These are phyloP conservation scores for Solanum arcanum DNA, from an alignment of 257 asterid genomes.

Conservation along the genomic window DNA sequence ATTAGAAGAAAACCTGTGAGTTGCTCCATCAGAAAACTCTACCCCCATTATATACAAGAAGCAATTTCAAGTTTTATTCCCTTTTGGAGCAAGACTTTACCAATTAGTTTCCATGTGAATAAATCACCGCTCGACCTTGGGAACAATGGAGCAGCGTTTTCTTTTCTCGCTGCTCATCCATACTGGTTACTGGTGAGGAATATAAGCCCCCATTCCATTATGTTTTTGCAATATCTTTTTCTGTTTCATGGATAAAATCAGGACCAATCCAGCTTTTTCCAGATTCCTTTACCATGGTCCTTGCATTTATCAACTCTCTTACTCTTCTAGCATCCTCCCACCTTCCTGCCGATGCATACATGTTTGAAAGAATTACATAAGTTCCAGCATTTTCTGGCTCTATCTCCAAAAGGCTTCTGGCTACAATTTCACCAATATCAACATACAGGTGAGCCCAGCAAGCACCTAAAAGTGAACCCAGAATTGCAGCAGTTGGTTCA, in stretches of 20 bases:
- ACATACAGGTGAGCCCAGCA: constrained; percentile 52
- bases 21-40: not conserved
- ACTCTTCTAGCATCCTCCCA: constrained; percentile 64
- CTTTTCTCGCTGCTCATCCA: constrained; percentile 38
- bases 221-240: constrained; percentile 19
- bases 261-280: constrained; percentile 77
- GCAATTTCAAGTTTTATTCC: not conserved
- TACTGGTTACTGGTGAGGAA: constrained; percentile 30
- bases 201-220: constrained; percentile 30
- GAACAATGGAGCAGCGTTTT: constrained; percentile 28
- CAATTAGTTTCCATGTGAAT: constrained; percentile 41
- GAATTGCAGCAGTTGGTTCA: constrained; percentile 72
- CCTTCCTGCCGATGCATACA: constrained; percentile 58
- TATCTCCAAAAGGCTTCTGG: constrained; percentile 38
- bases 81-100: constrained; percentile 2
- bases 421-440: constrained; percentile 56
- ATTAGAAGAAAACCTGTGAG: not conserved
- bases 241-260: constrained; percentile 17
- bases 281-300: constrained; percentile 43
- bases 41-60: not conserved
- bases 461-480: constrained; percentile 90
- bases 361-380: constrained; percentile 54
- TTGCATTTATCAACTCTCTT: constrained; percentile 54
- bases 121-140: constrained; percentile 36
- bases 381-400: constrained; percentile 74